Evolutionary conservation across 1,139 yeast species (phyloP).

Genomic region (Nakaseomyces nivariensis): DNA sequence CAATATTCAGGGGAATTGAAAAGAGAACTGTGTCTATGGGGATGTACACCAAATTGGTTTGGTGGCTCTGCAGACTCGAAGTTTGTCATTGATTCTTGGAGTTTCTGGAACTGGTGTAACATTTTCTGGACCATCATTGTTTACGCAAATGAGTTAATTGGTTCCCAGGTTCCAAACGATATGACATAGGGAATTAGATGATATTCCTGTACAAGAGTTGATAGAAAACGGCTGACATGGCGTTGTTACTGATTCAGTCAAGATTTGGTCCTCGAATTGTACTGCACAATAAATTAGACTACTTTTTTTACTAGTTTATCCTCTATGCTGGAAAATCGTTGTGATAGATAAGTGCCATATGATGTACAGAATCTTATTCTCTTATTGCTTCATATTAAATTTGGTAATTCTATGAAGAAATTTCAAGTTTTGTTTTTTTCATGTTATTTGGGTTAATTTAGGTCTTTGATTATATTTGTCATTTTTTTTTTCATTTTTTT

Average conservation of each 20-base stretch:
- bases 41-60: conserved; percentile 31
- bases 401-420: no score
- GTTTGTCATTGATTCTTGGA: conserved; percentile 65
- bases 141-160: conserved; percentile 65
- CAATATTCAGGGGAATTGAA: conserved; percentile 75
- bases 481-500: no score
- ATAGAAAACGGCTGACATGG: neutral
- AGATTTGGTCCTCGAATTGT: no score
- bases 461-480: neutral
- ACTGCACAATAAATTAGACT: no score
- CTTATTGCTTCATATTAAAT: no score
- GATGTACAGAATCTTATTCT: no score
- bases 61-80: conserved; percentile 11
- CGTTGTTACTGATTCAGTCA: neutral
- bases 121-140: conserved; percentile 70
- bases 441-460: no score
- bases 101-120: conserved; percentile 95
- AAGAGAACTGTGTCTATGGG: conserved; percentile 50
- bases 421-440: no score
- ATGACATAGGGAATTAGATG: neutral
- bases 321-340: no score
- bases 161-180: conserved; percentile 11
- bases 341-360: no score
- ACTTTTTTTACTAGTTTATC: no score
- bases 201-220: neutral